phyloP scores from a whole-genome alignment of 108 stramenopile species.

The Discostella stelligeroides region DNA sequence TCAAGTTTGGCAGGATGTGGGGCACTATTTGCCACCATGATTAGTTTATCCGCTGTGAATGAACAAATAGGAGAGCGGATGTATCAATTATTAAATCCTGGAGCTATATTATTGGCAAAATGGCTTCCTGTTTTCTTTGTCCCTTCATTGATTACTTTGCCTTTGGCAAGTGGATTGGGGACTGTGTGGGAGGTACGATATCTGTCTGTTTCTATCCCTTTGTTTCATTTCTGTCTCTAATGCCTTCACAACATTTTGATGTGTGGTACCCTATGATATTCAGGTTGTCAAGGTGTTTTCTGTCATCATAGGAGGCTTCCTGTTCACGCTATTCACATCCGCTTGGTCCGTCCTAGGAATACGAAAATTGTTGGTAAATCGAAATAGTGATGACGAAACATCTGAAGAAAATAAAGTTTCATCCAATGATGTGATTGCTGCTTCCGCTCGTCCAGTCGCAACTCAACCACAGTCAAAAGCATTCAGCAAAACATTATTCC shows the following conservation, averaged over 20 bases:
- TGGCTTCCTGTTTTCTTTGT: constrained; percentile 57
- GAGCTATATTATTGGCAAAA: constrained; percentile 40
- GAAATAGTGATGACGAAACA: neutral
- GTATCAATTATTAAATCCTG: constrained; percentile 38
- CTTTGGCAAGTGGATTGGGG: constrained; percentile 47
- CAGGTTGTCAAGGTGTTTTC: constrained; percentile 65
- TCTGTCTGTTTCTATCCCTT: neutral
- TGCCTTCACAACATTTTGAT: neutral
- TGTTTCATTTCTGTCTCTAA: neutral
- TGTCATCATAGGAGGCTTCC: constrained; percentile 66
- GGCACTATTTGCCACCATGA: constrained; percentile 29
- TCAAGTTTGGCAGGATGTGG: constrained; percentile 52
- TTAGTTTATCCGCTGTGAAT: constrained; percentile 11
- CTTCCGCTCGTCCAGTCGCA: too few relatives aligned
- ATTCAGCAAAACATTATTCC: constrained; percentile 53
- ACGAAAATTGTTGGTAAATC: constrained; percentile 36
- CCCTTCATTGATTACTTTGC: constrained; percentile 48
- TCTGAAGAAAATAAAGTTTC: too few relatives aligned
- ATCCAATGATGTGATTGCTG: too few relatives aligned
- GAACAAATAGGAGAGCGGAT: constrained; percentile 28
- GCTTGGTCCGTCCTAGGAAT: constrained; percentile 65
- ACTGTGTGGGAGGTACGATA: constrained; percentile 30
- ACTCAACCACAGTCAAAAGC: constrained; percentile 50
- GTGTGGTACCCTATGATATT: too few relatives aligned
- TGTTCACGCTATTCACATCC: constrained; percentile 62